Evolutionary conservation across 2,329 filamentous ascomycete genomes (phyloP).

Genomic region (Fusarium sp.): DNA sequence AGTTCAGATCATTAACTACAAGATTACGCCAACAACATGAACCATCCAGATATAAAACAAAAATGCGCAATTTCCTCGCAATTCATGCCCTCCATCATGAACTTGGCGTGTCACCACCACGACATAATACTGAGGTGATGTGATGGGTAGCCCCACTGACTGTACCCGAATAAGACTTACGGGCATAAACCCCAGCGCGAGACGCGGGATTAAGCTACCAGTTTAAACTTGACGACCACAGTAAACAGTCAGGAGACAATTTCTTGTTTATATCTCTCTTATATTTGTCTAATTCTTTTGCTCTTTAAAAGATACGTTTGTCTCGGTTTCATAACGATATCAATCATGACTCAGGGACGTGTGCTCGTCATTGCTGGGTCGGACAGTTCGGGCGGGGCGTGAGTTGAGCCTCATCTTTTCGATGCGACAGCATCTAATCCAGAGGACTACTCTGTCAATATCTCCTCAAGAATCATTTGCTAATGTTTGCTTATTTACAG

Average conservation of each 20-base stretch:
- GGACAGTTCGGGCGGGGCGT: constrained; percentile 91
- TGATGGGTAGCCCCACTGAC: constrained; percentile 24
- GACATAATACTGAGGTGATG: constrained; percentile 17
- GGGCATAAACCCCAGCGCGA: neutral
- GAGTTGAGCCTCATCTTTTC: constrained; percentile 48
- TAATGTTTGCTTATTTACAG: constrained; percentile 57
- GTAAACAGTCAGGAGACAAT: neutral
- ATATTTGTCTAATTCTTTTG: neutral
- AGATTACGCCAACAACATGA: no score
- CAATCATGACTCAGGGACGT: constrained; percentile 56
- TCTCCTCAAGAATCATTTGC: neutral
- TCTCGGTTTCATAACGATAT: neutral
- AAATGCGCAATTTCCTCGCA: neutral
- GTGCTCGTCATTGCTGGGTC: constrained; percentile 89
- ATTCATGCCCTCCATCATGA: neutral
- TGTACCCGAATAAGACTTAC: neutral
- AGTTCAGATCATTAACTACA: neutral
- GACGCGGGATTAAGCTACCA: constrained; percentile 8
- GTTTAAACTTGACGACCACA: neutral
- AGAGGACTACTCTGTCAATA: no score
- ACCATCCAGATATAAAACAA: neutral
- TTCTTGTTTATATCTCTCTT: neutral
- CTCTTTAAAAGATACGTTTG: neutral
- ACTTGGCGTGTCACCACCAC: constrained; percentile 13
- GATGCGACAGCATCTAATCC: neutral